A percentile compares a stretch with the other conserved stretches of the same genome.
Evolutionary conservation across 2,329 filamentous ascomycete genomes (phyloP).

Genomic region (Arthrinium puccinioides): DNA sequence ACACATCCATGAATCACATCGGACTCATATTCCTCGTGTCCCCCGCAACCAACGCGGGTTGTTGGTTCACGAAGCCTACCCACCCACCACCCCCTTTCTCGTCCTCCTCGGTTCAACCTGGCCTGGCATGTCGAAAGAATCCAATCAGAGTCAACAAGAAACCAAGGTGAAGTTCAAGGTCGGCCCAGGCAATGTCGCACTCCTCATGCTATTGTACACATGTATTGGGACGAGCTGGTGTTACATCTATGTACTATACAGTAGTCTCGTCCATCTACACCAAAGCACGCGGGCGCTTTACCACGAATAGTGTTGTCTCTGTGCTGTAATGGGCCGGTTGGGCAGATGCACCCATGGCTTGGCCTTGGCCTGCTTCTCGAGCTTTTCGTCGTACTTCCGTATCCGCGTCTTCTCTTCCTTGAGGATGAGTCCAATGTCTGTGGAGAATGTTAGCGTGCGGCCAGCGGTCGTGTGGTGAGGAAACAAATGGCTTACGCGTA

Average conservation of each 20-base stretch:
- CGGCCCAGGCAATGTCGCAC: no score
- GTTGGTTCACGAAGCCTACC: no score
- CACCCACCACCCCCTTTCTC: no score
- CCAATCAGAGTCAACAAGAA: no score
- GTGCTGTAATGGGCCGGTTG: slow-evolving; percentile 74
- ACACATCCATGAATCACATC: no score
- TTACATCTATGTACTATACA: slow-evolving; percentile 6
- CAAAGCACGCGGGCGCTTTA: slow-evolving; percentile 35
- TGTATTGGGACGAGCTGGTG: no score
- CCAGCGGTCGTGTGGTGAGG: slow-evolving; percentile 3
- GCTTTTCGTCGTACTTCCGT: slow-evolving; percentile 68
- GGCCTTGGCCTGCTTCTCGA: slow-evolving; percentile 65
- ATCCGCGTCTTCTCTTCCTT: slow-evolving; percentile 93
- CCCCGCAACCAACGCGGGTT: no score
- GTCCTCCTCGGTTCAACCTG: no score
- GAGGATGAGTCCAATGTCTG: slow-evolving; percentile 70
- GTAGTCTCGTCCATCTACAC: not conserved
- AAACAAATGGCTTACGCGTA: slow-evolving; percentile 54
- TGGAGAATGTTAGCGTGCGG: slow-evolving; percentile 11
- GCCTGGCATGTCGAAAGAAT: no score
- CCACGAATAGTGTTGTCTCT: slow-evolving; percentile 90
- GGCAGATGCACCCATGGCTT: slow-evolving; percentile 85
- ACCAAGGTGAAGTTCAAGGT: no score
- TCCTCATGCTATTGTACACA: no score
- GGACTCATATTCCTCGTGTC: no score